These are phyloP conservation scores for Aspergillus quadrilineatus DNA, from an alignment of 2,329 filamentous ascomycete genomes.

Conservation along the genomic window DNA sequence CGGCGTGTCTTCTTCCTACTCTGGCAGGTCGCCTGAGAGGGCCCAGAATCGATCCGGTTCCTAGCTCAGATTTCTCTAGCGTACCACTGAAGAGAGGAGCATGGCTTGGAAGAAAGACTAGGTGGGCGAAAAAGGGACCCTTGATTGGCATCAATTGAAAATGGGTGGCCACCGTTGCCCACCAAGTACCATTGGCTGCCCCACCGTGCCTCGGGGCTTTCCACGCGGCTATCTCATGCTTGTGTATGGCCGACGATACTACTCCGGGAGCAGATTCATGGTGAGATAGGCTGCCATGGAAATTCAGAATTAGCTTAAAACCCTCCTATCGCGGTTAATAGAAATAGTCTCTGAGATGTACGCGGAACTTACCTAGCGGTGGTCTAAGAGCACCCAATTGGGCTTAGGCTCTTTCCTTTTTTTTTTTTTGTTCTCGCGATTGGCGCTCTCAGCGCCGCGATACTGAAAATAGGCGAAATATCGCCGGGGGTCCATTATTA, in stretches of 20 bases:
- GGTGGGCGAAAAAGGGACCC: background rate
- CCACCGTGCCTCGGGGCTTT: background rate
- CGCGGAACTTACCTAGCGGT: too few species aligned
- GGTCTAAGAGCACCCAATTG: too few species aligned
- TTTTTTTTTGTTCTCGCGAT: conserved; percentile 7
- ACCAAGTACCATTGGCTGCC: background rate
- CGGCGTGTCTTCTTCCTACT: conserved; percentile 19
- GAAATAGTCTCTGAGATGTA: background rate
- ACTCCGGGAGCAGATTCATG: too few species aligned
- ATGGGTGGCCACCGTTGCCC: background rate
- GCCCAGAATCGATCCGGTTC: background rate
- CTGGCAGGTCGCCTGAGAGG: conserved; percentile 20
- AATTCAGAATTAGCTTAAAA: too few species aligned
- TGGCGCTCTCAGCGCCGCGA: conserved; percentile 2
- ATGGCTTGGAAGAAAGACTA: background rate
- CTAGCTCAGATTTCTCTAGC: conserved; percentile 6
- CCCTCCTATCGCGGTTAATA: too few species aligned
- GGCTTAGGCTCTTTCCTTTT: too few species aligned
- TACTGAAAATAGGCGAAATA: background rate
- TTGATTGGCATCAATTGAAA: conserved; percentile 1
- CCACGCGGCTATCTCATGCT: background rate
- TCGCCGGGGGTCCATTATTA: background rate
- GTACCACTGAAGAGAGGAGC: conserved; percentile 3
- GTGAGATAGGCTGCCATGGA: too few species aligned
- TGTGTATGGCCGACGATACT: too few species aligned